A percentile compares a stretch with the other conserved stretches of the same genome.
Conservation (phyloP, 2,329 filamentous ascomycete species). For the Phoma herbarum region DNA sequence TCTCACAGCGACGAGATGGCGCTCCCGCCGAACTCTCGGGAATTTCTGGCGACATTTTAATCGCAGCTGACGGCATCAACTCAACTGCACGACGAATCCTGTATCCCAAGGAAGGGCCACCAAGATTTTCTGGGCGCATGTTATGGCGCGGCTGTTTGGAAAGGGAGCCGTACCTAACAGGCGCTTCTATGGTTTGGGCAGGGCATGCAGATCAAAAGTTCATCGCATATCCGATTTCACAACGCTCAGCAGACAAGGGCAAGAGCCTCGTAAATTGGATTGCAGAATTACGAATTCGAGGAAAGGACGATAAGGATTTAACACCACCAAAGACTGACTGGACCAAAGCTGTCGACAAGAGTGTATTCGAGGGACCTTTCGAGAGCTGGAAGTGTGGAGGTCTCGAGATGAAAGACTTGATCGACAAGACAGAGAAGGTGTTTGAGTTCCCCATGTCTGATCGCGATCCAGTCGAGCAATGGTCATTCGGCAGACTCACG, state of each 20-base stretch:
- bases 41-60: constrained; percentile 48
- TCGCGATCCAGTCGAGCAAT: constrained; percentile 53
- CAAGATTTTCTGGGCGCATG: constrained; percentile 57
- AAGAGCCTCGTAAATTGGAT: constrained; percentile 59
- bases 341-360: constrained; percentile 55
- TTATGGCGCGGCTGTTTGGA: constrained; percentile 58
- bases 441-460: constrained; percentile 60
- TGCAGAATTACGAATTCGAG: constrained; percentile 55
- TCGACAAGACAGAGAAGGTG: constrained; percentile 54
- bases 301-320: constrained; percentile 54
- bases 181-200: constrained; percentile 57
- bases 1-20: constrained; percentile 42
- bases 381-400: constrained; percentile 55
- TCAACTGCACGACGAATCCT: constrained; percentile 53
- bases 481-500: constrained; percentile 48
- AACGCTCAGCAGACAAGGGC: constrained; percentile 47
- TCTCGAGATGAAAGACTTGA: constrained; percentile 54
- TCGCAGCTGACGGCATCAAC: constrained; percentile 59
- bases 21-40: constrained; percentile 40
- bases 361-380: constrained; percentile 53
- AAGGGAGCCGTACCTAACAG: constrained; percentile 53
- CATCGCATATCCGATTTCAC: constrained; percentile 58
- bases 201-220: constrained; percentile 60
- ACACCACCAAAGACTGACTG: constrained; percentile 57
- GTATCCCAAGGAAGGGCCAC: constrained; percentile 57